A percentile compares a stretch with the other conserved stretches of the same genome.
These are phyloP conservation scores for Ceratobasidium theobromae DNA, from an alignment of 1,284 basidiomycete species.

Conservation along the genomic window DNA sequence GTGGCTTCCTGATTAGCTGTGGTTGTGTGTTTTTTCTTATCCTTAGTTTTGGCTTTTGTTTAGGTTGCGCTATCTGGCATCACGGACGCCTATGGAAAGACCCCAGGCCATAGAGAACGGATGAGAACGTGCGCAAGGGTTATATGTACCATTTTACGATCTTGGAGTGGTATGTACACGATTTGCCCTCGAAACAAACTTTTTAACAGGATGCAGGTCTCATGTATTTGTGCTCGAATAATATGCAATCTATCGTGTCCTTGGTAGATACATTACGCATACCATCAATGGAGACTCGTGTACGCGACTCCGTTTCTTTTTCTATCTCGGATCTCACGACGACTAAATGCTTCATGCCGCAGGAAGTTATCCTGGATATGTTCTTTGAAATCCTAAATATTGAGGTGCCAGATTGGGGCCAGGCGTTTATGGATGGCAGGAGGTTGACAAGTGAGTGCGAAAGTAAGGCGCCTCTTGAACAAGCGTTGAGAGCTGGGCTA, in stretches of 20 bases:
- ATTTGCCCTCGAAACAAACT: background rate
- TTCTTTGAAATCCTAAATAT: constrained; percentile 94
- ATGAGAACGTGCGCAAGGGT: constrained; percentile 78
- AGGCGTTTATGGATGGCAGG: constrained; percentile 84
- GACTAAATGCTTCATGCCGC: constrained; percentile 18
- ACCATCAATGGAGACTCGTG: constrained; percentile 83
- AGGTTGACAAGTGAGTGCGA: constrained; percentile 76
- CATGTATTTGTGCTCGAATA: constrained; percentile 92
- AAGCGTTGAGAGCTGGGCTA: constrained; percentile 41
- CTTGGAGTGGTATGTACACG: constrained; percentile 83
- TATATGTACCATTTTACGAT: constrained; percentile 80
- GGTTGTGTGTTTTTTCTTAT: constrained; percentile 34
- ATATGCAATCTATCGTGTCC: constrained; percentile 81
- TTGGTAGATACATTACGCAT: constrained; percentile 85
- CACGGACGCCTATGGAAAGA: constrained; percentile 88
- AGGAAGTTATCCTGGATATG: constrained; percentile 92
- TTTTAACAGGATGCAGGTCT: constrained; percentile 56
- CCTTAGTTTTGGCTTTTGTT: background rate
- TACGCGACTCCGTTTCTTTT: constrained; percentile 45
- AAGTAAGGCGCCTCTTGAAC: background rate
- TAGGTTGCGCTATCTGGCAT: constrained; percentile 84
- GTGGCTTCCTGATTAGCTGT: constrained; percentile 49
- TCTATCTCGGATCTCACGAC: constrained; percentile 25
- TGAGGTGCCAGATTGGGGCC: constrained; percentile 85
- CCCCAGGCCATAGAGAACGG: constrained; percentile 70